Evolutionary conservation across 2,329 filamentous ascomycete genomes (phyloP).

Genomic region (Beauveria rudraprayagi): DNA sequence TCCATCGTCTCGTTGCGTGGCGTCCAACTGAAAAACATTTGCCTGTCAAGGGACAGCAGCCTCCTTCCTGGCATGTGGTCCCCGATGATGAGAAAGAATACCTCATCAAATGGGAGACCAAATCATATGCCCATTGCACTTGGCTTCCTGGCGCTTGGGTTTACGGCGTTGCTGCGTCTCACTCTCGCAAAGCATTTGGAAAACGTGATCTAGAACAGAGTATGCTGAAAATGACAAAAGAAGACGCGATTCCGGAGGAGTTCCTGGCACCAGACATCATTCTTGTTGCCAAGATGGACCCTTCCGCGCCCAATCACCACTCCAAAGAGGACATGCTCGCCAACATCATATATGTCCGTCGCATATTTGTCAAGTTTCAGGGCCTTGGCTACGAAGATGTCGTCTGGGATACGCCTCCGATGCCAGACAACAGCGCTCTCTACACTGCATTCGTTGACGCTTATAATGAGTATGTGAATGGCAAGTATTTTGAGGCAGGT

Average conservation of each 20-base stretch:
- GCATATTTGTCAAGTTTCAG: conserved; percentile 82
- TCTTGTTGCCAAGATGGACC: conserved; percentile 61
- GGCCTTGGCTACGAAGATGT: conserved; percentile 84
- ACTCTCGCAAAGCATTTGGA: conserved; percentile 67
- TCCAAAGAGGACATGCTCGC: conserved; percentile 63
- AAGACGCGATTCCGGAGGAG: conserved; percentile 82
- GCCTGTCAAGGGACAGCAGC: neutral
- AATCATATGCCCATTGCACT: conserved; percentile 71
- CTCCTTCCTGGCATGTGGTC: conserved; percentile 36
- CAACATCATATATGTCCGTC: conserved; percentile 62
- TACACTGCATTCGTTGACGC: conserved; percentile 77
- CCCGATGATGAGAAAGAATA: conserved; percentile 72
- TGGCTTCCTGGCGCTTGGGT: conserved; percentile 93
- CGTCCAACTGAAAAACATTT: conserved; percentile 43
- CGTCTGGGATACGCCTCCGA: conserved; percentile 80
- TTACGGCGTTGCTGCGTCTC: conserved; percentile 55
- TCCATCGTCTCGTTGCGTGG: conserved; percentile 82
- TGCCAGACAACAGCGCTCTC: conserved; percentile 51
- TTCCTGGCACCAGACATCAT: conserved; percentile 81
- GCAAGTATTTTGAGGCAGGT: conserved; percentile 58
- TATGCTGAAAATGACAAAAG: conserved; percentile 54
- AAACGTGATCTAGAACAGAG: conserved; percentile 57
- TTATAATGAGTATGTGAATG: conserved; percentile 78
- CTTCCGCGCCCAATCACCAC: conserved; percentile 38
- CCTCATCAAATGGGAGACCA: conserved; percentile 75